Evolutionary conservation across 306 rosid species (phyloP).

Genomic region (Rubus parviflorus): DNA sequence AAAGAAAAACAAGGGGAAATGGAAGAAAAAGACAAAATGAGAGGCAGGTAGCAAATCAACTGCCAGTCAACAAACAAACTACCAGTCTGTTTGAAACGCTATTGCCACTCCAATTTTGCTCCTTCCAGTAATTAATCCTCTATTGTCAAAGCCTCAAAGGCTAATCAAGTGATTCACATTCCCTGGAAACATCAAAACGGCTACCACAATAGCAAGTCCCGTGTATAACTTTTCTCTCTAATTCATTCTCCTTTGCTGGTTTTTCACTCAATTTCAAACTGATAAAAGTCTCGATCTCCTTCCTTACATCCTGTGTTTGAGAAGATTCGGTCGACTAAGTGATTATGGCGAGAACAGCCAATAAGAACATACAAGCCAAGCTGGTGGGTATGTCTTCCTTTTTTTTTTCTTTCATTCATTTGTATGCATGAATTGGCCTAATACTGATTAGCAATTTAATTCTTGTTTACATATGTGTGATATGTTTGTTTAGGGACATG

Average conservation of each 20-base stretch:
- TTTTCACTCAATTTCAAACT: conserved; percentile 22
- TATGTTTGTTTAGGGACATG: background rate
- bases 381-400: conserved; percentile 89
- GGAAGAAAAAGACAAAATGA: background rate
- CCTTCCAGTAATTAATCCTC: conserved; percentile 11
- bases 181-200: conserved; percentile 11
- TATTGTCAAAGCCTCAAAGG: conserved; percentile 5
- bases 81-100: conserved; percentile 43
- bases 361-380: conserved; percentile 86
- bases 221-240: background rate
- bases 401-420: background rate
- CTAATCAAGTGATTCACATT: conserved; percentile 4
- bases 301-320: background rate
- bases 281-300: conserved; percentile 1
- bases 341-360: conserved; percentile 59
- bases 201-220: conserved; percentile 11
- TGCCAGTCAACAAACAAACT: conserved; percentile 64
- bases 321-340: background rate
- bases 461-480: background rate
- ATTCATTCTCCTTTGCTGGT: conserved; percentile 3
- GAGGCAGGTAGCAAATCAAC: conserved; percentile 24
- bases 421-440: background rate
- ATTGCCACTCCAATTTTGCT: conserved; percentile 1
- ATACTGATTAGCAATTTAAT: background rate
- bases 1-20: background rate